Conservation (phyloP, 305 asterid species). For the Ajuga reptans region DNA sequence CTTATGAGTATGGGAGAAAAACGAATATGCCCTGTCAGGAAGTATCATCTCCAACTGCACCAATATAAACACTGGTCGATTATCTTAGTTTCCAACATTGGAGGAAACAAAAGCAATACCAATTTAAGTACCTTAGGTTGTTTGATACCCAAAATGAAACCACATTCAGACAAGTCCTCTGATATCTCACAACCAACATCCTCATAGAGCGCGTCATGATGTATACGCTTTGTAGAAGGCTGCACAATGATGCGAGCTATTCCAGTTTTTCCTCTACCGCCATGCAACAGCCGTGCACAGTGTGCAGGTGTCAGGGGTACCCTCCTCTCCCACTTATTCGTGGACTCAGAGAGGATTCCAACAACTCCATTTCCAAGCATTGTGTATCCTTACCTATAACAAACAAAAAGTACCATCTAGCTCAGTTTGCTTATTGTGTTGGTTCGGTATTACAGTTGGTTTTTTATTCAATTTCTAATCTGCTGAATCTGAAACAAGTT, state of each 20-base stretch:
- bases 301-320: slow-evolving; percentile 85
- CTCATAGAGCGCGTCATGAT: slow-evolving; percentile 80
- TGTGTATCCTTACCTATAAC: neutral
- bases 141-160: slow-evolving; percentile 79
- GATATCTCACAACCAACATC: slow-evolving; percentile 93
- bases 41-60: slow-evolving; percentile 93
- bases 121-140: slow-evolving; percentile 62
- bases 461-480: neutral
- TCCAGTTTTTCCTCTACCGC: slow-evolving; percentile 71
- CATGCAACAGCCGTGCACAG: slow-evolving; percentile 74
- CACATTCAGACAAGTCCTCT: slow-evolving; percentile 79
- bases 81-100: neutral
- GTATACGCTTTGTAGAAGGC: slow-evolving; percentile 88
- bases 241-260: slow-evolving; percentile 71
- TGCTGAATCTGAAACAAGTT: neutral
- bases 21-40: slow-evolving; percentile 71
- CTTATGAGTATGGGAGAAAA: slow-evolving; percentile 95
- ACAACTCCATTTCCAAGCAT: slow-evolving; percentile 90
- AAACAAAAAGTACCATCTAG: neutral
- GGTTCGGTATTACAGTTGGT: too few species aligned
- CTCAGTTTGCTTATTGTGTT: neutral
- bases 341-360: slow-evolving; percentile 86
- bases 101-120: slow-evolving; percentile 1
- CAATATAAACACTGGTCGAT: neutral
- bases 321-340: slow-evolving; percentile 96